Conservation (phyloP, 1,139 yeast genomes). For the Sugiyamaella neomexicana region DNA sequence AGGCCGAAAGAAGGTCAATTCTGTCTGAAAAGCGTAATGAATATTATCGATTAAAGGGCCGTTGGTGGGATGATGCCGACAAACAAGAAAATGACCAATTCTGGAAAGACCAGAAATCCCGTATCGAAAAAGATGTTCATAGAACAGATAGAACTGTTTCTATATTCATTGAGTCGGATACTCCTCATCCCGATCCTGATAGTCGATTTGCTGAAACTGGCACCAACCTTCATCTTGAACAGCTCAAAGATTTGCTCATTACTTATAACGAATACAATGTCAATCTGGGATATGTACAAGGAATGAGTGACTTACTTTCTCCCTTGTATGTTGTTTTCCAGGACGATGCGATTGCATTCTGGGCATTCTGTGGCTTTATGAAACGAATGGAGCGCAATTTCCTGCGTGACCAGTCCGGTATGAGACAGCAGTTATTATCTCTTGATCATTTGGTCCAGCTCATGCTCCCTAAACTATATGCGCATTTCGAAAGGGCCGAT, state of each 20-base stretch:
- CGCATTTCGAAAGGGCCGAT: constrained; percentile 83
- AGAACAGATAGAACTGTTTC: constrained; percentile 82
- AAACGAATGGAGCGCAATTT: constrained; percentile 94
- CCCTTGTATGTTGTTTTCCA: constrained; percentile 77
- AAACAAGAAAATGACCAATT: constrained; percentile 61
- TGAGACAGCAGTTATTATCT: constrained; percentile 82
- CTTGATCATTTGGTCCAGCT: constrained; percentile 81
- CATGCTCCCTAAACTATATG: constrained; percentile 80
- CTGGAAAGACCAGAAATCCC: constrained; percentile 83
- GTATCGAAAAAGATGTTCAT: constrained; percentile 92
- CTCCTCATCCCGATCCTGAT: constrained; percentile 54
- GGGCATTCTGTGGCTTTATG: constrained; percentile 90
- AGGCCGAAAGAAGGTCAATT: constrained; percentile 63
- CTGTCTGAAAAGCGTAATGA: constrained; percentile 58
- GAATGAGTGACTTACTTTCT: constrained; percentile 91
- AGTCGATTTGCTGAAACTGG: constrained; percentile 52
- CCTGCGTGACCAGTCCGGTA: constrained; percentile 87
- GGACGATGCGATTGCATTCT: constrained; percentile 80
- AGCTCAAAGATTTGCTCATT: constrained; percentile 72
- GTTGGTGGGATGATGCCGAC: constrained; percentile 66
- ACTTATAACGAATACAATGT: constrained; percentile 84
- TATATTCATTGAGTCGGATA: constrained; percentile 57
- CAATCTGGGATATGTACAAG: constrained; percentile 93
- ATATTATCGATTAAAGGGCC: constrained; percentile 63
- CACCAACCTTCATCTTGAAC: constrained; percentile 66